Base-by-base conservation (phyloP, 75 land plant genomes). In the Selaginella tamariscina region DNA sequence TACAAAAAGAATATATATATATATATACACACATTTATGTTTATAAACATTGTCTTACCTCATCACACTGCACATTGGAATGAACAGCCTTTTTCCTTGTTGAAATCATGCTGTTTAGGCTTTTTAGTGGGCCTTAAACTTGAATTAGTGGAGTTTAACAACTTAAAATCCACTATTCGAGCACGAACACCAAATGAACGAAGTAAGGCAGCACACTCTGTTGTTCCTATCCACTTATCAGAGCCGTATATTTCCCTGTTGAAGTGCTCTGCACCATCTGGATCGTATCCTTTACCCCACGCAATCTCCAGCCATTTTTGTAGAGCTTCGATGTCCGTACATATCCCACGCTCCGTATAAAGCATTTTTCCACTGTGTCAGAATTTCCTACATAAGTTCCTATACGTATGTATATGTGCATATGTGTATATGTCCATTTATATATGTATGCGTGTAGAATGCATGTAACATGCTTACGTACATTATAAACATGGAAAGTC, bases 291-390 rank as follows among this genome's bases (percentile, higher is more conserved):
- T 27, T 62, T 82, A 31, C 73, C 65, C 98, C 98, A 93, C 23
- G 95, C 98, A 71, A 84, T 70, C 68, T 93, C 98, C 60, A 93
- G 86, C 98, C 98, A 93, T 62, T 83, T 73, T 30, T 93, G 98
- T 1, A 93, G 80, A 9, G 87, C 82, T 1, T 77, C 66, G 70
- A 93, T 86, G 86, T 85, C 24, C 95, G 98, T 54, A 93, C 88
- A 80, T 82, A 89, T 18, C 86, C 90, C 23, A 77, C 72, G 88
- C 95, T 60, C 95, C 95, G 77, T 82, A 93, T 63, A 93, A 29
- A 59, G 79, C 77, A 0, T 77, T 68, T 29, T 68, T 83, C n/a
- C n/a, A n/a, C n/a, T n/a, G n/a, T n/a, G n/a, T n/a, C n/a, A n/a
- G n/a, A n/a, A n/a, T n/a, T n/a, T n/a, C n/a, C n/a, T n/a, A n/a